Evolutionary conservation across 495 filamentous ascomycete genomes (phyloP).

Genomic region (Talaromyces proteolyticus): DNA sequence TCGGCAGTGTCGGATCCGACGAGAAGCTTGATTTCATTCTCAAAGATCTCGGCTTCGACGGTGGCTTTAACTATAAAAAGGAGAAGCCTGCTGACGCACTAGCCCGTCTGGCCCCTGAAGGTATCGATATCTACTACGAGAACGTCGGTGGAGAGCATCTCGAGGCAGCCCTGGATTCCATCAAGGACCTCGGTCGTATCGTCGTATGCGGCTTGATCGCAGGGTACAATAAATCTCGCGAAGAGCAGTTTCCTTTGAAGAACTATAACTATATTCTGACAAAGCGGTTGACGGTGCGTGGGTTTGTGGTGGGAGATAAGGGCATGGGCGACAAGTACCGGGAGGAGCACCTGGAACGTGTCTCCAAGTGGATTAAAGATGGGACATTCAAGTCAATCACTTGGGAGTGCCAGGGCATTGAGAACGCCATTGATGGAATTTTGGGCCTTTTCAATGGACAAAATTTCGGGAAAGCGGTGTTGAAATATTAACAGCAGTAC

Average conservation of each 20-base stretch:
- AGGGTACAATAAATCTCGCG: constrained; percentile 62
- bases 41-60: constrained; percentile 62
- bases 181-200: constrained; percentile 70
- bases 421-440: constrained; percentile 73
- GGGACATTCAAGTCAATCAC: constrained; percentile 71
- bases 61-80: constrained; percentile 73
- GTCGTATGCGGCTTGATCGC: constrained; percentile 67
- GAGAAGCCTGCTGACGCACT: constrained; percentile 66
- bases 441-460: constrained; percentile 83
- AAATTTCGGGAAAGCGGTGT: constrained; percentile 88
- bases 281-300: constrained; percentile 59
- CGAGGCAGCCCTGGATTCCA: constrained; percentile 62
- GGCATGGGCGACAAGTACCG: constrained; percentile 66
- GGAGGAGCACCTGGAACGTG: constrained; percentile 73
- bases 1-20: constrained; percentile 67
- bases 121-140: constrained; percentile 93
- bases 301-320: constrained; percentile 68
- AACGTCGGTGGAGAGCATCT: constrained; percentile 90
- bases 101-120: constrained; percentile 67
- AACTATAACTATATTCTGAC: constrained; percentile 51
- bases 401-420: constrained; percentile 71
- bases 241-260: constrained; percentile 60
- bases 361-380: constrained; percentile 80
- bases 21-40: constrained; percentile 64
- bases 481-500: constrained; percentile 50